Base-by-base conservation (phyloP, 225 moss, liverwort and hornwort genomes). In the Rhytidiadelphus loreus region DNA sequence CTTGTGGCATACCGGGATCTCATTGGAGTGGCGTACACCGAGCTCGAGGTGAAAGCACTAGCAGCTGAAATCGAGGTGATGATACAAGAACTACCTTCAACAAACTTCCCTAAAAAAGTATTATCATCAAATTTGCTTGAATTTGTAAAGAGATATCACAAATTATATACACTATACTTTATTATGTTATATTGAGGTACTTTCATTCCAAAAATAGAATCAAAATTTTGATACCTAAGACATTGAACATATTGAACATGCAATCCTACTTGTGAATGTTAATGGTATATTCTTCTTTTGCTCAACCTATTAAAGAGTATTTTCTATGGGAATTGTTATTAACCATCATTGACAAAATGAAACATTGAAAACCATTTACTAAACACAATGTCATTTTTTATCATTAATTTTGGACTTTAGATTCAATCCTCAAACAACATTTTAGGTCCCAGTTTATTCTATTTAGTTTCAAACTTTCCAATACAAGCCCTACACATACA, bases 51-150 rank as follows among this genome's bases (percentile, higher is more conserved):
- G n/a, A 93, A 93, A 90, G 90, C 88, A 39, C 17, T 93, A 37
- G 90, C 90, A 53, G 87, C 87, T 69, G 89, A 93, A 93, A 93
- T 93, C 83, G 93, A 93, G 87, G 93, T 91, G 37, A 68, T 37
- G 7, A 60, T 6, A 37, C 2, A 8, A 13, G 13, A 89, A 41
- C 5, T 88, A 2, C 3, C 17, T 43, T 11, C 12, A 33, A 37
- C 6, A 64, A 64, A 64, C 52, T 65, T 63, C 16, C 48, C 7
- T 11, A 19, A 60, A 4, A 33, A 59, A 57, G 5, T 39, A 26
- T 41, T 30, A 8, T 59, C 29, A 4, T 8, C 13, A 80, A 57
- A 20, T 43, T 80, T 59, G 8, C 9, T 80, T 0, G 1, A 59
- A 29, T 24, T 35, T 16, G 2, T 60, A 19, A 30, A 20, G 8